These are phyloP conservation scores for Lyophyllum shimeji DNA, from an alignment of 768 basidiomycete genomes.

Conservation along the genomic window DNA sequence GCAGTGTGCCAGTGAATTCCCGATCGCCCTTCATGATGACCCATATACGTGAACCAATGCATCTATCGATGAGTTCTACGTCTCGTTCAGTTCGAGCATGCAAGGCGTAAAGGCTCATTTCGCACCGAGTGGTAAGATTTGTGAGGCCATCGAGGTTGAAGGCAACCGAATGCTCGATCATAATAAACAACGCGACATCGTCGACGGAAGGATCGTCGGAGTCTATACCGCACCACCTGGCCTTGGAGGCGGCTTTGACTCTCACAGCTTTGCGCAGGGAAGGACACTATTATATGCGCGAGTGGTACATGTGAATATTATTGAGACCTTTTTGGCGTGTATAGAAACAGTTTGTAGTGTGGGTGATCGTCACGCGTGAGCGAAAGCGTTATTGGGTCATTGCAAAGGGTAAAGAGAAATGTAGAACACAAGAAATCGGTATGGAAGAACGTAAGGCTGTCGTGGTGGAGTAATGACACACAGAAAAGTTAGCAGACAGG, in stretches of 20 bases:
- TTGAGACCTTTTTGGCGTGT: not conserved
- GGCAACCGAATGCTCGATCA: slow-evolving; percentile 1
- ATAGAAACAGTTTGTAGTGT: slow-evolving; percentile 1
- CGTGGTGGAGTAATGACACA: not conserved
- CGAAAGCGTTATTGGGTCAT: slow-evolving; percentile 3
- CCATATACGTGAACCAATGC: slow-evolving; percentile 96
- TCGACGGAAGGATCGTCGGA: too few species aligned
- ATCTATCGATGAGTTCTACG: slow-evolving; percentile 92
- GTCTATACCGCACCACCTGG: too few species aligned
- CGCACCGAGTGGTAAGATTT: slow-evolving; percentile 89
- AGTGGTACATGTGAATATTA: slow-evolving; percentile 2
- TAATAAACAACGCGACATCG: slow-evolving; percentile 3
- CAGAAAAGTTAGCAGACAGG: not conserved
- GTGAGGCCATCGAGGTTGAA: slow-evolving; percentile 69
- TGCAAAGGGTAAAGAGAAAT: slow-evolving; percentile 8
- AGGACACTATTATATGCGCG: not conserved
- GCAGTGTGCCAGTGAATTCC: slow-evolving; percentile 92
- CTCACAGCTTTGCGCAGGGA: too few species aligned
- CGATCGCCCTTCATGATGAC: slow-evolving; percentile 98
- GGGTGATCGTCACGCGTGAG: slow-evolving; percentile 5
- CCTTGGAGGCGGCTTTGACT: too few species aligned
- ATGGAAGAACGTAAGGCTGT: not conserved
- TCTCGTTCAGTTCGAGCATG: not conserved
- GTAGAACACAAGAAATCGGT: slow-evolving; percentile 8
- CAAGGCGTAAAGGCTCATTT: not conserved